Evolutionary conservation across 2,329 filamentous ascomycete species (phyloP).

Genomic region (Pyrenophora teres): DNA sequence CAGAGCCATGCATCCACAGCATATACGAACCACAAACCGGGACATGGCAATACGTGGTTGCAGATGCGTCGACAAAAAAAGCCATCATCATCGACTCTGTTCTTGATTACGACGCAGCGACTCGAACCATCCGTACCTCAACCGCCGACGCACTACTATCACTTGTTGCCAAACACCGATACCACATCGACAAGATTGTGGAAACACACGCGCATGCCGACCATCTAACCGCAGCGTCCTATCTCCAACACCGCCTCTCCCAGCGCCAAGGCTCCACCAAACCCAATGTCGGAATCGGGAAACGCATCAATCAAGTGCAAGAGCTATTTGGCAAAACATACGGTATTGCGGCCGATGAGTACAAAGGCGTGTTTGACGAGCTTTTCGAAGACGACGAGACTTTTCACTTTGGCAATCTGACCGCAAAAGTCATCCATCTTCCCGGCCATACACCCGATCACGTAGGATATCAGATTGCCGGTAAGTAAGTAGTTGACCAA

Average conservation of each 20-base stretch:
- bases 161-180: conserved; percentile 51
- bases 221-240: conserved; percentile 63
- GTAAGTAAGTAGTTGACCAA: no score
- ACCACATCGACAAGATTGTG: conserved; percentile 58
- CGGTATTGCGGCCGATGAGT: conserved; percentile 51
- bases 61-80: conserved; percentile 54
- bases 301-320: conserved; percentile 60
- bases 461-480: conserved; percentile 61
- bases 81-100: conserved; percentile 68
- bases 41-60: conserved; percentile 66
- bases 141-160: conserved; percentile 60
- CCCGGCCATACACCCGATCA: conserved; percentile 67
- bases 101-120: conserved; percentile 58
- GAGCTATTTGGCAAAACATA: conserved; percentile 57
- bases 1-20: conserved; percentile 23
- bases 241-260: conserved; percentile 54
- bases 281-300: conserved; percentile 60
- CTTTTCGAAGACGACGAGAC: conserved; percentile 60
- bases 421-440: conserved; percentile 57
- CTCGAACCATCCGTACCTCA: conserved; percentile 53
- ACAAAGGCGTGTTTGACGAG: conserved; percentile 56
- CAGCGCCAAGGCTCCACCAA: conserved; percentile 46
- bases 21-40: conserved; percentile 51
- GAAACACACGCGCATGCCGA: conserved; percentile 68
- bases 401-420: conserved; percentile 57